phyloP scores from a whole-genome alignment of 371 early-diverging fungal genomes.

The Mucor circinelloides region DNA sequence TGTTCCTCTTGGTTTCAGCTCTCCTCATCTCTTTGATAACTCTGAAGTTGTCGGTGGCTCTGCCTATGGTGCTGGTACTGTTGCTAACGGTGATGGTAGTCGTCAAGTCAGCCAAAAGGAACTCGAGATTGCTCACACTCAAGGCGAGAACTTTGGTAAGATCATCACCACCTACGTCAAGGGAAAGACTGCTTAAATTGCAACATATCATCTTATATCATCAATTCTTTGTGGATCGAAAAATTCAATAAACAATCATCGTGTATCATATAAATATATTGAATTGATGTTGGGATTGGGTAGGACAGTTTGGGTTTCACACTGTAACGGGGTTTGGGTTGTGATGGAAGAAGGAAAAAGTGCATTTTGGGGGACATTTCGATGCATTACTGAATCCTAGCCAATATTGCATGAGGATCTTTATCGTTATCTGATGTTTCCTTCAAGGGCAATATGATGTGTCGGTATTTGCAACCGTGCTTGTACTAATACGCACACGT shows the following conservation, averaged over 20 bases:
- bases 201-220: neutral
- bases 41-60: conserved; percentile 66
- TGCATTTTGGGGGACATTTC: neutral
- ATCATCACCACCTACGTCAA: conserved; percentile 39
- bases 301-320: neutral
- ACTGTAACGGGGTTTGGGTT: neutral
- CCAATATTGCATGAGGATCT: neutral
- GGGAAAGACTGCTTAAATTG: conserved; percentile 29
- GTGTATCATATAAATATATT: neutral
- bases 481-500: too few species aligned
- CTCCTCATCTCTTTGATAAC: conserved; percentile 53
- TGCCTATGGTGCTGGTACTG: conserved; percentile 66
- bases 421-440: neutral
- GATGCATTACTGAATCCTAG: neutral
- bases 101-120: conserved; percentile 68
- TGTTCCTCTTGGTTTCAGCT: conserved; percentile 73
- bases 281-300: neutral
- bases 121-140: conserved; percentile 62
- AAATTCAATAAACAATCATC: neutral
- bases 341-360: neutral
- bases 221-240: neutral
- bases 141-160: conserved; percentile 70
- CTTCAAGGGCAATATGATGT: neutral
- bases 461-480: too few species aligned
- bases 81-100: conserved; percentile 63